A percentile compares a stretch with the other conserved stretches of the same genome.
These are phyloP conservation scores for Cutaneotrichosporon daszewskae DNA, from an alignment of 1,284 basidiomycete genomes.

Conservation along the genomic window DNA sequence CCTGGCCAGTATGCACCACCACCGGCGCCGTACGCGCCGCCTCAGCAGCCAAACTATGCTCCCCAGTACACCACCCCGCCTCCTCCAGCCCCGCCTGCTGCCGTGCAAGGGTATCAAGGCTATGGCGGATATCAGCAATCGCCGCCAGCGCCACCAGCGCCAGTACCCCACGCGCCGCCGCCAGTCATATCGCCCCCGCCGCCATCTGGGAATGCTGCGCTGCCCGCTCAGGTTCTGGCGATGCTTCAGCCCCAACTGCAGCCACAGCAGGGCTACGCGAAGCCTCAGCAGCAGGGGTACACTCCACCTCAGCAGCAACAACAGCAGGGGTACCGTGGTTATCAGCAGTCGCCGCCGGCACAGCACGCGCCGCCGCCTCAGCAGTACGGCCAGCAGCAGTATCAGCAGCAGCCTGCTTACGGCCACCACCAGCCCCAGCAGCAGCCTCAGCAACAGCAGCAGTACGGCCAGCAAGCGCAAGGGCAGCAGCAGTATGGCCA, in stretches of 20 bases:
- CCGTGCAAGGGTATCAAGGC: too few species aligned
- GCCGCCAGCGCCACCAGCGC: not conserved
- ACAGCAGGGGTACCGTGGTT: not conserved
- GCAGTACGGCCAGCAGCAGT: not conserved
- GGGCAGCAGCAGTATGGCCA: not conserved
- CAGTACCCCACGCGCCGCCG: constrained; percentile 5
- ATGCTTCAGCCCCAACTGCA: constrained; percentile 50
- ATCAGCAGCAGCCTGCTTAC: constrained; percentile 53
- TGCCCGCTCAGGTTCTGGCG: constrained; percentile 62
- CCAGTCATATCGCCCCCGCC: constrained; percentile 5
- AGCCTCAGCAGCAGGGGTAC: not conserved
- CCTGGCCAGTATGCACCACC: not conserved
- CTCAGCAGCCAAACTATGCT: constrained; percentile 1
- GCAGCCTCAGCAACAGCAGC: constrained; percentile 5
- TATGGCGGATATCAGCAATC: too few species aligned
- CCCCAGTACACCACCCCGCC: constrained; percentile 1
- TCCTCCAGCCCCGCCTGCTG: constrained; percentile 6
- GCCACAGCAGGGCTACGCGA: constrained; percentile 1
- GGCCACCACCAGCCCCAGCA: constrained; percentile 57
- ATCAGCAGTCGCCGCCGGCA: too few species aligned
- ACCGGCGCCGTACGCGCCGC: not conserved
- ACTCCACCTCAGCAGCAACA: not conserved
- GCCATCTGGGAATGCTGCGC: constrained; percentile 35
- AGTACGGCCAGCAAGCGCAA: not conserved
- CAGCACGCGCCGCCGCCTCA: too few species aligned